Conservation (phyloP, 306 rosid genomes). For the Corylus americana region DNA sequence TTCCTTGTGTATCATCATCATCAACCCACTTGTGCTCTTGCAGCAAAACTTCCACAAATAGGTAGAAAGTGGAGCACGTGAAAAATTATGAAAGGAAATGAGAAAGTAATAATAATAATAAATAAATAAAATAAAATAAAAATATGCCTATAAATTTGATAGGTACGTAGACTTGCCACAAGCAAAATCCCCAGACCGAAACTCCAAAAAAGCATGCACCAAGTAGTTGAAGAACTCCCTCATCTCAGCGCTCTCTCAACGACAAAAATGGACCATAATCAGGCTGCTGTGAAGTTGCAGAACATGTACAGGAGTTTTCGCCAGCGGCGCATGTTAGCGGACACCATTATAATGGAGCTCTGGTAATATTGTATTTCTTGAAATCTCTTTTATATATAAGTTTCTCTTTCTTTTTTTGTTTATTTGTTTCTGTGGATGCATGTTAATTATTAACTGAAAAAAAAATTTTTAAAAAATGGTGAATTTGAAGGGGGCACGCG, state of each 20-base stretch:
- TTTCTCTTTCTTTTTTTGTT: neutral
- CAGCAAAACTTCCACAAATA: neutral
- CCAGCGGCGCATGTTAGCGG: conserved; percentile 85
- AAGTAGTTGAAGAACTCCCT: neutral
- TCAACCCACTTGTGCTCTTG: neutral
- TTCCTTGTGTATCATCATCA: no score
- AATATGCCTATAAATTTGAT: neutral
- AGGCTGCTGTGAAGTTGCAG: conserved; percentile 71
- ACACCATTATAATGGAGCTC: conserved; percentile 82
- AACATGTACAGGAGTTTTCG: conserved; percentile 83
- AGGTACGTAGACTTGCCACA: neutral
- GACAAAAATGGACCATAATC: neutral
- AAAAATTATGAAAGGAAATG: neutral
- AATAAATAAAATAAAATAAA: neutral
- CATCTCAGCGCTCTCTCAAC: neutral
- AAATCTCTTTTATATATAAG: neutral
- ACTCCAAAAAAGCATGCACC: neutral
- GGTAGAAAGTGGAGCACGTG: conserved; percentile 1
- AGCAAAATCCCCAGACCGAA: neutral
- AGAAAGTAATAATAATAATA: neutral
- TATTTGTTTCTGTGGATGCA: neutral
- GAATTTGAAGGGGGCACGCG: conserved; percentile 75
- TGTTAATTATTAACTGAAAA: neutral
- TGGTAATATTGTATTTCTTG: conserved; percentile 35
- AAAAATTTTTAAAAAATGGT: neutral